Conservation (phyloP, 1,139 yeast species). For the Nakaseomyces uthaithaninus region DNA sequence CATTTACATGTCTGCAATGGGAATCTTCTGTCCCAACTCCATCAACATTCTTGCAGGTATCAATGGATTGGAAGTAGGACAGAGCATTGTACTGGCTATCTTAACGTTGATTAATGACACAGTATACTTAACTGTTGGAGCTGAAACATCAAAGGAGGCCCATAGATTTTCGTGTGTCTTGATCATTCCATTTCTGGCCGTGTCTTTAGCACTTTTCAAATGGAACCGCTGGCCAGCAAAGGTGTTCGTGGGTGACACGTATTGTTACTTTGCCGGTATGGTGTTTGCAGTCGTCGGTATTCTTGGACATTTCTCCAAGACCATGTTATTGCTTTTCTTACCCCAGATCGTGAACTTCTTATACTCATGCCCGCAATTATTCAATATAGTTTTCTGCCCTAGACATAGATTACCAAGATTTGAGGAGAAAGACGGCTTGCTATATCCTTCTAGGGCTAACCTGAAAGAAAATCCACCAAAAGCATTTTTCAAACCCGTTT, state of each 20-base stretch:
- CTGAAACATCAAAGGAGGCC: slow-evolving; percentile 66
- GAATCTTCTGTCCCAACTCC: slow-evolving; percentile 94
- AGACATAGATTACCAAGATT: slow-evolving; percentile 86
- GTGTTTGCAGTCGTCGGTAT: slow-evolving; percentile 96
- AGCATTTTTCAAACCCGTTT: slow-evolving; percentile 30
- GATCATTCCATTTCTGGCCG: slow-evolving; percentile 80
- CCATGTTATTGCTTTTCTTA: slow-evolving; percentile 71
- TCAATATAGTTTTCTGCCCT: slow-evolving; percentile 84
- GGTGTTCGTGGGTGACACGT: slow-evolving; percentile 96
- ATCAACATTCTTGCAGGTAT: slow-evolving; percentile 93
- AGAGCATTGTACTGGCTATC: slow-evolving; percentile 67
- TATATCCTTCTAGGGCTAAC: slow-evolving; percentile 66
- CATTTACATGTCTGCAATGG: slow-evolving; percentile 79
- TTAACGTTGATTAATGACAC: slow-evolving; percentile 69
- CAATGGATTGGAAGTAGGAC: slow-evolving; percentile 95
- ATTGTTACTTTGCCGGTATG: slow-evolving; percentile 97
- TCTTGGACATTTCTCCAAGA: slow-evolving; percentile 91
- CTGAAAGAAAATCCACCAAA: slow-evolving; percentile 34
- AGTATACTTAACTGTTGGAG: slow-evolving; percentile 50
- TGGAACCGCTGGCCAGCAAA: slow-evolving; percentile 86
- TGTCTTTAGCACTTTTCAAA: slow-evolving; percentile 63
- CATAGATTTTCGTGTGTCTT: slow-evolving; percentile 77
- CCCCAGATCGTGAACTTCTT: slow-evolving; percentile 88
- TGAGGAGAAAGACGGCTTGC: slow-evolving; percentile 54
- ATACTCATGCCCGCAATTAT: slow-evolving; percentile 84